Evolutionary conservation across 2,329 filamentous ascomycete species (phyloP).

Genomic region (Talaromyces sp.): DNA sequence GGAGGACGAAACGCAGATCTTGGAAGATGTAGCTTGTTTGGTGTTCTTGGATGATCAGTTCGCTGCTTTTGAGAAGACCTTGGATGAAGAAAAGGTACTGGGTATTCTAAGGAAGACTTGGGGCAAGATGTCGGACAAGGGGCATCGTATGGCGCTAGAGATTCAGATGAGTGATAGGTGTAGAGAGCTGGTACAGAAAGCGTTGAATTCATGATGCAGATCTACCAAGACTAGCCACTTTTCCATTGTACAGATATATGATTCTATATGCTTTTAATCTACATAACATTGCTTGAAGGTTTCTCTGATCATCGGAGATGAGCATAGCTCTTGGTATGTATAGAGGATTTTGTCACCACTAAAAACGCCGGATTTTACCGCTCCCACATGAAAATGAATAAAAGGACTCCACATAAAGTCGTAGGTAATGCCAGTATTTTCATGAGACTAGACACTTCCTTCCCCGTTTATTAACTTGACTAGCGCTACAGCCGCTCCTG

Average conservation of each 20-base stretch:
- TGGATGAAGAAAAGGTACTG: slow-evolving; percentile 74
- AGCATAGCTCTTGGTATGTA: neutral
- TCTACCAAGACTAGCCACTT: neutral
- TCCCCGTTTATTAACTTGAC: slow-evolving; percentile 54
- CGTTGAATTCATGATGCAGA: slow-evolving; percentile 39
- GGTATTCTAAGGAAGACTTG: slow-evolving; percentile 69
- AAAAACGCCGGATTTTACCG: neutral
- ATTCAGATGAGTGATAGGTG: slow-evolving; percentile 64
- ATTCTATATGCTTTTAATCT: neutral
- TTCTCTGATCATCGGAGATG: neutral
- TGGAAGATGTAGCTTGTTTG: slow-evolving; percentile 83
- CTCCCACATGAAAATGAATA: neutral
- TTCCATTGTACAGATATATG: neutral
- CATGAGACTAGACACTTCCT: slow-evolving; percentile 14
- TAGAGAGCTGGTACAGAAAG: slow-evolving; percentile 60
- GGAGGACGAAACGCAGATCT: slow-evolving; percentile 57
- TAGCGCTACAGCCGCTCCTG: slow-evolving; percentile 62
- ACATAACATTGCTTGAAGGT: neutral
- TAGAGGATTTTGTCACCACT: neutral
- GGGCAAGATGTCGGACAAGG: slow-evolving; percentile 67
- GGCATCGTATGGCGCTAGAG: slow-evolving; percentile 61
- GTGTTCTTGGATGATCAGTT: slow-evolving; percentile 87
- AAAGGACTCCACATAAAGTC: neutral
- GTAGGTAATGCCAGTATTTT: slow-evolving; percentile 1
- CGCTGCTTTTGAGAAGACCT: slow-evolving; percentile 67